These are phyloP conservation scores for Spathaspora sp. DNA, from an alignment of 1,139 yeast genomes.

Conservation along the genomic window DNA sequence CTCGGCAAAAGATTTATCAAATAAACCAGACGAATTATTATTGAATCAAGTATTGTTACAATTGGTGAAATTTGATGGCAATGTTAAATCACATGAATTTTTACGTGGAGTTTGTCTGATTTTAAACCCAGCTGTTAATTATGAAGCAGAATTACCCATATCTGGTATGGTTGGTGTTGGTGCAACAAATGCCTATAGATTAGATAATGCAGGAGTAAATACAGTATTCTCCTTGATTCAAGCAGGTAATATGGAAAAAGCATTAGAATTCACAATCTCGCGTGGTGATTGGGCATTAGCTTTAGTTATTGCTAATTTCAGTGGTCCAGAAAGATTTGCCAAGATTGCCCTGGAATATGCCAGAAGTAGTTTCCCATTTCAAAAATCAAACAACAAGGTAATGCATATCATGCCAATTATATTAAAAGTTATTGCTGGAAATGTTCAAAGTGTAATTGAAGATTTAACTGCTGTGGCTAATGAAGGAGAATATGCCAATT, in stretches of 20 bases:
- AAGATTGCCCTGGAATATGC: constrained; percentile 52
- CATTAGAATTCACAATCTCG: constrained; percentile 60
- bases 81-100: constrained; percentile 25
- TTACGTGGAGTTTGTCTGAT: constrained; percentile 26
- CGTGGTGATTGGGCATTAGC: constrained; percentile 80
- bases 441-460: constrained; percentile 51
- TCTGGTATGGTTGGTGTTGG: constrained; percentile 16
- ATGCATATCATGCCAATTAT: constrained; percentile 59
- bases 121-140: constrained; percentile 38
- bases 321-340: constrained; percentile 63
- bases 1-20: constrained; percentile 15
- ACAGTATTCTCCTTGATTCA: constrained; percentile 45
- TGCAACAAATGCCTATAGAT: constrained; percentile 31
- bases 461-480: constrained; percentile 42
- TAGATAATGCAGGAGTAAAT: constrained; percentile 38
- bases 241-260: constrained; percentile 65
- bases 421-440: constrained; percentile 67
- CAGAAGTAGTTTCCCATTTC: constrained; percentile 35
- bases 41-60: constrained; percentile 30
- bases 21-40: constrained; percentile 25
- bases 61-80: constrained; percentile 31
- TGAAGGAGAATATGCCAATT: constrained; percentile 50
- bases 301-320: constrained; percentile 62
- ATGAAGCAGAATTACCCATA: constrained; percentile 15
- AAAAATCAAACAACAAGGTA: constrained; percentile 42